A percentile compares a stretch with the other conserved stretches of the same genome.
Conservation (phyloP, 768 basidiomycete species). For the Trametes elegans region DNA sequence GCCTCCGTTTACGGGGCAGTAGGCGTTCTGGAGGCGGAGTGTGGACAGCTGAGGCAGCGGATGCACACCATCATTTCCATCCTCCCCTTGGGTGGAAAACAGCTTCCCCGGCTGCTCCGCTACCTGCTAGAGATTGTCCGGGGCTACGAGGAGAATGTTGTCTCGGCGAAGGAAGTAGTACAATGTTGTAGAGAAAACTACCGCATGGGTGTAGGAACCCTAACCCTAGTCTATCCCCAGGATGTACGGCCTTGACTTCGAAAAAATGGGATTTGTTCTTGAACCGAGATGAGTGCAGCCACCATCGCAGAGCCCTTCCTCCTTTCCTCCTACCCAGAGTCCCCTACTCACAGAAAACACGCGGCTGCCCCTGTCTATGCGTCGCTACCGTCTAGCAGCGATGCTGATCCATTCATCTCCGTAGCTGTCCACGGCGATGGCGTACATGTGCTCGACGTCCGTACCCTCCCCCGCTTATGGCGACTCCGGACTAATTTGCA, state of each 20-base stretch:
- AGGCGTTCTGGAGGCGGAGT: slow-evolving; percentile 10
- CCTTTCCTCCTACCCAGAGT: slow-evolving; percentile 37
- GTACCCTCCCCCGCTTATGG: slow-evolving; percentile 20
- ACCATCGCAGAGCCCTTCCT: slow-evolving; percentile 40
- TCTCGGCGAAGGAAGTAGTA: slow-evolving; percentile 3
- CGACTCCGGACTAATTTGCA: neutral
- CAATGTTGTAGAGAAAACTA: slow-evolving; percentile 15
- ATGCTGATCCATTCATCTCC: slow-evolving; percentile 57
- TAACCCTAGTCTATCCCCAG: slow-evolving; percentile 15
- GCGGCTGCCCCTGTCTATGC: slow-evolving; percentile 2
- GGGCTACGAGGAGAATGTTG: slow-evolving; percentile 1
- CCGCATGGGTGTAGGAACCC: slow-evolving; percentile 9
- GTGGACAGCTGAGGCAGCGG: neutral
- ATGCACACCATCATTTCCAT: neutral
- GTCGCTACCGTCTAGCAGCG: slow-evolving; percentile 12
- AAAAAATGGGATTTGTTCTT: slow-evolving; percentile 15
- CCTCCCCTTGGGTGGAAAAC: neutral
- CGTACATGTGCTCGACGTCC: slow-evolving; percentile 71
- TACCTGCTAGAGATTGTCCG: neutral
- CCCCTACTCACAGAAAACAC: slow-evolving; percentile 15
- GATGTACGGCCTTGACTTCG: neutral
- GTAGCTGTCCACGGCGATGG: slow-evolving; percentile 73
- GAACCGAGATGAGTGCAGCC: slow-evolving; percentile 30
- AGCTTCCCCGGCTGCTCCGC: neutral
- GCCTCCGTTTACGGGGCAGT: neutral